Conservation (phyloP, 768 basidiomycete genomes). For the Nidula microcarpa region DNA sequence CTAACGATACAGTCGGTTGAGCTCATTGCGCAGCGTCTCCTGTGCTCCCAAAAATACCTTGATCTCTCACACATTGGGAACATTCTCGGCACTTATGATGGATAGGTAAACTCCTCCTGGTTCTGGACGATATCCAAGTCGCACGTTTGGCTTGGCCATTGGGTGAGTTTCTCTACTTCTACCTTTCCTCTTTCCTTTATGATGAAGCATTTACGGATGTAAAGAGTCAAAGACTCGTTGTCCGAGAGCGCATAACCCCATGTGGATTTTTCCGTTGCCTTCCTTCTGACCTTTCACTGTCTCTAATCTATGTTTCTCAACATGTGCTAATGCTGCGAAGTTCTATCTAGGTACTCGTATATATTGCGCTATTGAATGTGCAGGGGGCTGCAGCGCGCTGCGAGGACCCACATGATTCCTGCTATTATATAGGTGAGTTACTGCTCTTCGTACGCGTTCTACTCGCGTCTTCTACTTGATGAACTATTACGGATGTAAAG, state of each 20-base stretch:
- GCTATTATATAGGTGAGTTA: background rate
- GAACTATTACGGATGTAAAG: constrained; percentile 23
- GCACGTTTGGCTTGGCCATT: too few relatives aligned
- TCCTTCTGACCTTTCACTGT: constrained; percentile 43
- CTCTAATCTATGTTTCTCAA: background rate
- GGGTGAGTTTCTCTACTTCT: background rate
- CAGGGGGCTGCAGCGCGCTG: background rate
- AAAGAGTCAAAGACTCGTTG: constrained; percentile 16
- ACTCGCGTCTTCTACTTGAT: constrained; percentile 12
- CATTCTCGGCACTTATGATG: too few relatives aligned
- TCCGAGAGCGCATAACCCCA: constrained; percentile 29
- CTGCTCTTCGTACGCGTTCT: background rate
- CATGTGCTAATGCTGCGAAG: background rate
- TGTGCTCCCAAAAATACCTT: too few relatives aligned
- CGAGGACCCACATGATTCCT: background rate
- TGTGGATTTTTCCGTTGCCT: constrained; percentile 69
- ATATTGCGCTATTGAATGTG: background rate
- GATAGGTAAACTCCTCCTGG: too few relatives aligned
- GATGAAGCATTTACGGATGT: constrained; percentile 22
- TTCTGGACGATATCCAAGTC: too few relatives aligned
- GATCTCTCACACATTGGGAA: too few relatives aligned
- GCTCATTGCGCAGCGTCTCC: too few relatives aligned
- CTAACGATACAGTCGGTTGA: too few relatives aligned
- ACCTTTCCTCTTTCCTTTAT: constrained; percentile 1
- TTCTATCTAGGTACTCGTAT: background rate